Evolutionary conservation across 2,329 filamentous ascomycete genomes (phyloP).

Genomic region (Fusarium coicis): DNA sequence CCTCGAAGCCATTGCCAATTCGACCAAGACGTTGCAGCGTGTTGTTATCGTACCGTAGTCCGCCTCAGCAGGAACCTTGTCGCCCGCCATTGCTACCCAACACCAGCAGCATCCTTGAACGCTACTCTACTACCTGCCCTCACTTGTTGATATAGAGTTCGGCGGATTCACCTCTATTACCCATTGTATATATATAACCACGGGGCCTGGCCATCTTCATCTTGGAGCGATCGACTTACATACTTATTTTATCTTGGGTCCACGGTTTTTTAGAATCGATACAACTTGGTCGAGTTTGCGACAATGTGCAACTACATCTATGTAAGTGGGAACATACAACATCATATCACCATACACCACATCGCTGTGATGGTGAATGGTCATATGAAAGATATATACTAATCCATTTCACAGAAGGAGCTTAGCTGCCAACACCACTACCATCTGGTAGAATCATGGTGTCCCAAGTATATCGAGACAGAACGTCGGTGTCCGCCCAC

Average conservation of each 20-base stretch:
- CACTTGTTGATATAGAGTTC: constrained; percentile 14
- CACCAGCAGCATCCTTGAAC: constrained; percentile 7
- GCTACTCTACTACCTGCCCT: constrained; percentile 3
- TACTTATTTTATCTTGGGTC: background rate
- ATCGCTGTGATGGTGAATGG: background rate
- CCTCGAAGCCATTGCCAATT: constrained; percentile 12
- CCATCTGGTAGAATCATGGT: constrained; percentile 60
- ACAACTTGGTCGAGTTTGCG: constrained; percentile 3
- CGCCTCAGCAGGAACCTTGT: constrained; percentile 13
- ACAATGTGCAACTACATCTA: constrained; percentile 65
- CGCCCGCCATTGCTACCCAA: constrained; percentile 12
- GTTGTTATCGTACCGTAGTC: constrained; percentile 17
- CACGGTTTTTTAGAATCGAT: constrained; percentile 9
- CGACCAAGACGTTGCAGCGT: constrained; percentile 22
- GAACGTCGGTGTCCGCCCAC: constrained; percentile 56
- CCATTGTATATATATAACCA: background rate
- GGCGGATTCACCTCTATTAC: background rate
- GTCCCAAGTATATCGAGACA: constrained; percentile 57
- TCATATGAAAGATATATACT: constrained; percentile 1
- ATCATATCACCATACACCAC: background rate
- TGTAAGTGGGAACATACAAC: constrained; percentile 44
- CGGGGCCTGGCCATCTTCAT: background rate
- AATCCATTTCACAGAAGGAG: constrained; percentile 54
- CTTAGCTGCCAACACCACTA: constrained; percentile 63
- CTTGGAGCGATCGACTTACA: background rate